phyloP scores from a whole-genome alignment of 1,284 basidiomycete genomes.

The Cronartium quercuum region DNA sequence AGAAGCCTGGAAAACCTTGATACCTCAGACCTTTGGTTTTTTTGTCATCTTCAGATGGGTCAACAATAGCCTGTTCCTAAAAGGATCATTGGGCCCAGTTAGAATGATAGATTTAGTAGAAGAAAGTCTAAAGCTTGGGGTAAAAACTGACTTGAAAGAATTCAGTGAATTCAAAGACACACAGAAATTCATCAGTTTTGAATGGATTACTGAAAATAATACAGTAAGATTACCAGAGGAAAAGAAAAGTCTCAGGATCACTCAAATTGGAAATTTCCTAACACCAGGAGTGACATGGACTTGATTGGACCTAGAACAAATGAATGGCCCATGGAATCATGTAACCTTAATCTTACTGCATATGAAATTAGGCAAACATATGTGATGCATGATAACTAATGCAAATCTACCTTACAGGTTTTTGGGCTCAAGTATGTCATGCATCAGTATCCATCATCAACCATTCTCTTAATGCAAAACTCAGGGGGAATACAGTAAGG shows the following conservation, averaged over 20 bases:
- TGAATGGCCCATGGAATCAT: too few species aligned
- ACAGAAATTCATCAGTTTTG: neutral
- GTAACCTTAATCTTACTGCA: too few species aligned
- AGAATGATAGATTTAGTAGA: neutral
- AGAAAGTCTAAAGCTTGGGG: neutral
- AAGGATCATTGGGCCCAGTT: too few species aligned
- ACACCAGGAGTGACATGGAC: too few species aligned
- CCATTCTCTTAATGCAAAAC: too few species aligned
- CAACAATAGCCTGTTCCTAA: neutral
- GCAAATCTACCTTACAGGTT: too few species aligned
- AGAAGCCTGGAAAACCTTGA: neutral
- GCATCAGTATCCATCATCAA: too few species aligned
- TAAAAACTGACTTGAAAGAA: neutral
- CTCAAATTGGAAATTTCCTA: neutral
- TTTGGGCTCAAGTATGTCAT: too few species aligned
- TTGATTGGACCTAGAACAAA: too few species aligned
- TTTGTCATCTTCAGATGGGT: conserved; percentile 1
- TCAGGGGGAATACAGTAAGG: too few species aligned
- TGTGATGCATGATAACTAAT: too few species aligned
- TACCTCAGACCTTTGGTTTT: neutral
- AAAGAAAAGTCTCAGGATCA: neutral
- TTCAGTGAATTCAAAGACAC: neutral
- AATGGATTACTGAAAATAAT: neutral
- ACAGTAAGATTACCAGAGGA: neutral
- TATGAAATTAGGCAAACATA: too few species aligned